A percentile compares a stretch with the other conserved stretches of the same genome.
Conservation (phyloP, 1,139 yeast species). For the Keqinozyma sinolaborantium region DNA sequence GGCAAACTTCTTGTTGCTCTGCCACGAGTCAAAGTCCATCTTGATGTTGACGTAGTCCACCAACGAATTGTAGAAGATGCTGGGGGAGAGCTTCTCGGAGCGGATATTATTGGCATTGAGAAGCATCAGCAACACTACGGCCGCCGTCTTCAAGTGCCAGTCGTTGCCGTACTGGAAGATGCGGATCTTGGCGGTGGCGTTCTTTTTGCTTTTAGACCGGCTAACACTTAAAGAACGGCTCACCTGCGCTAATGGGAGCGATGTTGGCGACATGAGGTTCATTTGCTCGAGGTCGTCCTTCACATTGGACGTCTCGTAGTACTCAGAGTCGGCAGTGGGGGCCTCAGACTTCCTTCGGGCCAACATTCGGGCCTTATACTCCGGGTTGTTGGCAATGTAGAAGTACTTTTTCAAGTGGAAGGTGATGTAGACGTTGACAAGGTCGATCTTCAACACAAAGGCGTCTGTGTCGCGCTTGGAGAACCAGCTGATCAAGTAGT, state of each 20-base stretch:
- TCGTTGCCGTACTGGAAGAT: conserved; percentile 68
- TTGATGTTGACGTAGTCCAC: conserved; percentile 76
- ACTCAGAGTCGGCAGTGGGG: conserved; percentile 15
- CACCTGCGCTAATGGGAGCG: conserved; percentile 7
- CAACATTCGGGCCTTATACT: conserved; percentile 12
- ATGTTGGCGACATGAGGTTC: conserved; percentile 10
- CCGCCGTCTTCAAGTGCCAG: conserved; percentile 76
- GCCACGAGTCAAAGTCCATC: conserved; percentile 86
- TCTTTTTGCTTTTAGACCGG: conserved; percentile 12
- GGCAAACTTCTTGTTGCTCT: conserved; percentile 21
- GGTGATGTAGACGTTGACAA: conserved; percentile 60
- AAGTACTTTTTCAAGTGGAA: conserved; percentile 51
- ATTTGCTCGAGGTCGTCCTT: conserved; percentile 15
- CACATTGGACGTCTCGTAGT: conserved; percentile 12
- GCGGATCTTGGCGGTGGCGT: conserved; percentile 41
- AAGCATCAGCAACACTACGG: conserved; percentile 52
- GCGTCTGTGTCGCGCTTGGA: conserved; percentile 35
- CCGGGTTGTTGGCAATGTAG: conserved; percentile 33
- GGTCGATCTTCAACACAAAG: conserved; percentile 49
- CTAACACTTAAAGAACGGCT: conserved; percentile 4
- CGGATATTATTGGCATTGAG: conserved; percentile 50
- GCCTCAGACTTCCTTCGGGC: not conserved
- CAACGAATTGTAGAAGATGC: conserved; percentile 72
- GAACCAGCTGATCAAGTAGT: conserved; percentile 58
- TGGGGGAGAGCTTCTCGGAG: conserved; percentile 37